Conservation (phyloP, 768 basidiomycete species). For the Panellus pusillus region DNA sequence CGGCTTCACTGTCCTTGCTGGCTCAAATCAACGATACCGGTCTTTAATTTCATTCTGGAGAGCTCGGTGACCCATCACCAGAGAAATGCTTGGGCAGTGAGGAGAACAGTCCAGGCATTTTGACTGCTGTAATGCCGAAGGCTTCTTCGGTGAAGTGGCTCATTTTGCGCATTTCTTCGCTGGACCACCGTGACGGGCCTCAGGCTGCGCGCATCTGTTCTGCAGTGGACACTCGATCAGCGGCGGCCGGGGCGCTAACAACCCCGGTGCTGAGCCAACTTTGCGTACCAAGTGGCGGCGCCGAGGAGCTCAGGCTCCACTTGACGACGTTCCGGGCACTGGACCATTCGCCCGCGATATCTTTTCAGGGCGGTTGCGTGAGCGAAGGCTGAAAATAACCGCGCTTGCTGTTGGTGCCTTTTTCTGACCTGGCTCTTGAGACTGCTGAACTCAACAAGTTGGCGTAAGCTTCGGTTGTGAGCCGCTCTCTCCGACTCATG, state of each 20-base stretch:
- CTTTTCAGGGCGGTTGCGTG: slow-evolving; percentile 52
- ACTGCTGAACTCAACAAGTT: slow-evolving; percentile 24
- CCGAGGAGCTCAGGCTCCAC: slow-evolving; percentile 26
- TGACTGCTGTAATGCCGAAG: slow-evolving; percentile 45
- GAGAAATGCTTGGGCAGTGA: slow-evolving; percentile 67
- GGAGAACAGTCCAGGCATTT: slow-evolving; percentile 51
- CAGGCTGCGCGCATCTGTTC: slow-evolving; percentile 54
- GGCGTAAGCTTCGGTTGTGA: no score
- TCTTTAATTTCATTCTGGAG: slow-evolving; percentile 51
- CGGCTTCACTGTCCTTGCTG: slow-evolving; percentile 27
- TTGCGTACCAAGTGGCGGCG: slow-evolving; percentile 26
- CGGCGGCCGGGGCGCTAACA: slow-evolving; percentile 65
- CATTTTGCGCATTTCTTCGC: slow-evolving; percentile 43
- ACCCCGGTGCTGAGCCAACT: slow-evolving; percentile 63
- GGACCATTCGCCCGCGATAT: slow-evolving; percentile 33
- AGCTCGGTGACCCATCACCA: slow-evolving; percentile 66
- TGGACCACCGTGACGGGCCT: no score
- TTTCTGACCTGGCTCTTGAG: slow-evolving; percentile 46
- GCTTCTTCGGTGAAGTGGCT: slow-evolving; percentile 42
- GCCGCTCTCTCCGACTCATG: no score
- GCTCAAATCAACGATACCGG: slow-evolving; percentile 66
- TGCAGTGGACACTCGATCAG: slow-evolving; percentile 51
- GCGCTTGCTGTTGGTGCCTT: slow-evolving; percentile 47
- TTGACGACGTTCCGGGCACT: slow-evolving; percentile 46
- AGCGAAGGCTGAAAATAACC: slow-evolving; percentile 31